phyloP scores from a whole-genome alignment of 352 stramenopile genomes.

The Globisporangium acanthophoron region DNA sequence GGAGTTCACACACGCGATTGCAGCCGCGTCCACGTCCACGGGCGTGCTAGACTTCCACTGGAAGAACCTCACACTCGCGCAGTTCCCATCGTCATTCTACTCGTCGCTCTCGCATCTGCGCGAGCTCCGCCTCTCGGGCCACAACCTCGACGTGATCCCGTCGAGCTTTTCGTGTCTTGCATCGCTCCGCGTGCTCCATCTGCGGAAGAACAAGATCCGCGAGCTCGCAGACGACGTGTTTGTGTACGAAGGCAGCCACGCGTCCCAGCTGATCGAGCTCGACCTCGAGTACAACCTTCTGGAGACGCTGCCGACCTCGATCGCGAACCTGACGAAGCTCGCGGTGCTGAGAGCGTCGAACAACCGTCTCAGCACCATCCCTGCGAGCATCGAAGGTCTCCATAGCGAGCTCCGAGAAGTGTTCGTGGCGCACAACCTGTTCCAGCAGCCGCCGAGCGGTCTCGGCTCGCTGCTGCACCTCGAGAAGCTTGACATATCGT shows the following conservation, averaged over 20 bases:
- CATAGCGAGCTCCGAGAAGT: conserved; percentile 25
- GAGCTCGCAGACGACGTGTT: conserved; percentile 44
- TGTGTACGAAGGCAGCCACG: background rate
- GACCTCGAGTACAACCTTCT: conserved; percentile 70
- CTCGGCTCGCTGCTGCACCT: conserved; percentile 26
- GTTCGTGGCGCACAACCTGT: conserved; percentile 49
- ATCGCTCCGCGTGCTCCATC: conserved; percentile 46
- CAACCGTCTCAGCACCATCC: conserved; percentile 37
- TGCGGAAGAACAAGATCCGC: conserved; percentile 56
- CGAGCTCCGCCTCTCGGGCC: conserved; percentile 60
- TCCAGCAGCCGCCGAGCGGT: conserved; percentile 19
- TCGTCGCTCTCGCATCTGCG: conserved; percentile 25
- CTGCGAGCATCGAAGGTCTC: conserved; percentile 31
- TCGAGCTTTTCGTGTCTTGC: conserved; percentile 27
- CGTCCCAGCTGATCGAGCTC: conserved; percentile 36
- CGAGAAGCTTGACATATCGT: conserved; percentile 54
- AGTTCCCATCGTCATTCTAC: conserved; percentile 52
- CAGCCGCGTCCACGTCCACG: conserved; percentile 22
- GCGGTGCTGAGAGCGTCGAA: conserved; percentile 36
- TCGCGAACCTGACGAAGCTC: conserved; percentile 36
- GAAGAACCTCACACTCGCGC: conserved; percentile 39
- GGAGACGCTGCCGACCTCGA: conserved; percentile 27
- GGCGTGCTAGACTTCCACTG: conserved; percentile 61
- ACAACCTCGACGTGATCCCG: conserved; percentile 37
- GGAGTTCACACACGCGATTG: conserved; percentile 39